phyloP scores from a whole-genome alignment of 345 rosid species.

The Eucalyptus microcorys region DNA sequence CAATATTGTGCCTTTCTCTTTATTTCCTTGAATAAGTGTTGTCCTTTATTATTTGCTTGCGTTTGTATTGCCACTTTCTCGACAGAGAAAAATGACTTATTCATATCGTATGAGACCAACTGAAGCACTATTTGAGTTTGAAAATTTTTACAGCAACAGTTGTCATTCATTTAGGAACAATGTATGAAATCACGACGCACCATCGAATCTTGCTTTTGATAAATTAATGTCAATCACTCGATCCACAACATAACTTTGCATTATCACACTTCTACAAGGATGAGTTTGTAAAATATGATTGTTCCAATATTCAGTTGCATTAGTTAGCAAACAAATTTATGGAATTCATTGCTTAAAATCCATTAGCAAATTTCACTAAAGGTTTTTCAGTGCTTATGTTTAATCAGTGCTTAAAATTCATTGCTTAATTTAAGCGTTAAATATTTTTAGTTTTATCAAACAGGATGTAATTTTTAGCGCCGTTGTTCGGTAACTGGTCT shows the following conservation, averaged over 20 bases:
- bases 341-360: background rate
- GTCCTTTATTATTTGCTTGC: fast-evolving
- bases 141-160: fast-evolving
- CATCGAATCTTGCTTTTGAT: background rate
- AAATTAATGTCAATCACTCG: fast-evolving
- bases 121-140: fast-evolving
- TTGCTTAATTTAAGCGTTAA: background rate
- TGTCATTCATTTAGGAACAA: fast-evolving
- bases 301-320: background rate
- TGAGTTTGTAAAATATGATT: background rate
- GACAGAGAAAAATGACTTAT: background rate
- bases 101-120: background rate
- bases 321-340: background rate
- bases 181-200: fast-evolving
- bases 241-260: background rate
- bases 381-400: background rate
- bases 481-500: fast-evolving
- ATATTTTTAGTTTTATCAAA: background rate
- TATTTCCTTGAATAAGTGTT: fast-evolving
- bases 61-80: fast-evolving
- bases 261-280: background rate
- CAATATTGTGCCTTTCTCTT: fast-evolving
- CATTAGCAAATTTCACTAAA: background rate
- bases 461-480: background rate
- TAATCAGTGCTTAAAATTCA: background rate